These are phyloP conservation scores for Cryptosporidium tyzzeri DNA, from an alignment of 169 alveolate species.

Conservation along the genomic window DNA sequence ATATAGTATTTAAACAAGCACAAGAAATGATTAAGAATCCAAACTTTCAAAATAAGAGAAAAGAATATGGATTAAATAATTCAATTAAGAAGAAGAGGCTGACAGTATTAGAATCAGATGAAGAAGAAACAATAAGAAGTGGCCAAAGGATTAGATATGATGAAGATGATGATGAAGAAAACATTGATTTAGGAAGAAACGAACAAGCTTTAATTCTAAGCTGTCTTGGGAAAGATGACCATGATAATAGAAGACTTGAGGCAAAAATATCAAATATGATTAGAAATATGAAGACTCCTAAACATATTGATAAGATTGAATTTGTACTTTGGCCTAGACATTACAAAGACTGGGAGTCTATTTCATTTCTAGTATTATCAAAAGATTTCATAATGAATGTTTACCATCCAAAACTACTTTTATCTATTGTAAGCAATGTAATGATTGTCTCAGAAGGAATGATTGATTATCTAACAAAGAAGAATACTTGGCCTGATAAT, in stretches of 20 bases:
- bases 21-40: neutral
- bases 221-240: constrained; percentile 67
- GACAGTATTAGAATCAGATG: neutral
- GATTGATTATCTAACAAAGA: constrained; percentile 42
- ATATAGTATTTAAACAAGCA: neutral
- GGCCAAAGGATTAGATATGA: neutral
- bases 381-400: constrained; percentile 12
- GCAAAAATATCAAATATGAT: constrained; percentile 32
- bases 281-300: constrained; percentile 39
- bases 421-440: constrained; percentile 62
- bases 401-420: constrained; percentile 61
- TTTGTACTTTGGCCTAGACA: constrained; percentile 67
- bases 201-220: constrained; percentile 18
- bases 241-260: constrained; percentile 45
- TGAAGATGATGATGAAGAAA: neutral
- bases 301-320: constrained; percentile 25
- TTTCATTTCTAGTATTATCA: constrained; percentile 61
- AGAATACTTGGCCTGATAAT: constrained; percentile 59
- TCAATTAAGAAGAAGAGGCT: constrained; percentile 1
- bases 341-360: constrained; percentile 67
- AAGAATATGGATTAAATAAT: neutral
- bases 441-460: constrained; percentile 63
- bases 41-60: neutral
- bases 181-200: neutral
- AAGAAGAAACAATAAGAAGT: neutral